Evolutionary conservation across 305 asterid genomes (phyloP), one percentile per base, ranked within the genome.

Genomic region (Solanum hybrid): DNA sequence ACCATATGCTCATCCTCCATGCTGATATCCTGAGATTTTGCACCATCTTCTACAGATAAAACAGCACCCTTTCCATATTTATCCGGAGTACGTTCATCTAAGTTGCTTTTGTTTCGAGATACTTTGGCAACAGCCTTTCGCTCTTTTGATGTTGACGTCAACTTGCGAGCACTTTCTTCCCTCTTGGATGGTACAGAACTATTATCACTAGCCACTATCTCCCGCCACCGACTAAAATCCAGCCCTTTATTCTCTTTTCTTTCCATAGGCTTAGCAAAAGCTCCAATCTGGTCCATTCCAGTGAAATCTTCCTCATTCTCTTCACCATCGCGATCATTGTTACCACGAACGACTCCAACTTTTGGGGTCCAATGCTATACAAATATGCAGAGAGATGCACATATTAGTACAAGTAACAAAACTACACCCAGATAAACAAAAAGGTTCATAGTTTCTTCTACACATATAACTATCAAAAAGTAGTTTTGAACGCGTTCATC

Each of bases 351-450:
- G 20, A 85, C 91, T 22, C 73, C 93, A 91, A 87, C 85, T 78
- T 91, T 93, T 90, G 98, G 95, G 89, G 94, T 90, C 98, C 98
- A 96, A 89, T 93, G 96, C 98, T 96, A 95, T 86, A 20, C 89
- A 89, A 85, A 37, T 65, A 70, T 65, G 78, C 32, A 61, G 77
- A 57, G 17, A 57, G 77, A 85, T 20, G 45, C 77, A 85, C 88
- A 10, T 31, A 31, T 85, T 31, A 85, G 45, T 57, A 31, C 88
- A 57, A 85, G 88, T 51, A 51, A 45, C 29, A 51, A 29, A 84
- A 84, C 37, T 29, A 10, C 76, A 84, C 88, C 15, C 12, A 29
- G 29, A 84, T 45, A 84, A 45, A 15, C 39, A 45, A 84, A 31
- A 84, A 51, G 36, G 88, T 31, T 45, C 75, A 51, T 51, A 3